phyloP scores from a whole-genome alignment of 2,329 filamentous ascomycete genomes.

The Cordyceps tenuipes region DNA sequence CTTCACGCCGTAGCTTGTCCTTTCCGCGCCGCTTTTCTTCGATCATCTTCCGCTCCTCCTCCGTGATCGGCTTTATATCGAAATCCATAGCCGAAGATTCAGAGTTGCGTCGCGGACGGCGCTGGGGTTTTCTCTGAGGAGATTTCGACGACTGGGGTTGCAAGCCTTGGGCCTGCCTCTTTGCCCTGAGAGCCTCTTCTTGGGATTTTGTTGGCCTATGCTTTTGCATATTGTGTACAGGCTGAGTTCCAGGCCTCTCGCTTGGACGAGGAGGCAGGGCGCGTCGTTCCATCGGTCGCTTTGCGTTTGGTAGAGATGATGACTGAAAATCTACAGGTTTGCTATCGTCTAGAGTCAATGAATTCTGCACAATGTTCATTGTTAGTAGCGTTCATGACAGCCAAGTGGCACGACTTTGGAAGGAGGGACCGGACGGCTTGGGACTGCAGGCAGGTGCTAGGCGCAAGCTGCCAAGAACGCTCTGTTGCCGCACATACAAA shows the following conservation, averaged over 20 bases:
- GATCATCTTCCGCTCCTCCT: slow-evolving; percentile 39
- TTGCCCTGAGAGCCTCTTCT: slow-evolving; percentile 51
- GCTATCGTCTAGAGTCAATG: slow-evolving; percentile 58
- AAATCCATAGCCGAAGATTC: slow-evolving; percentile 64
- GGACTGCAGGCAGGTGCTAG: neutral
- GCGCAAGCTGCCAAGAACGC: neutral
- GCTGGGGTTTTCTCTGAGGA: slow-evolving; percentile 32
- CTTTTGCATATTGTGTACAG: slow-evolving; percentile 15
- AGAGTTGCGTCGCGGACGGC: slow-evolving; percentile 64
- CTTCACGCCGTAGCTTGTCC: slow-evolving; percentile 25
- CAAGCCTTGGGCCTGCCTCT: slow-evolving; percentile 21
- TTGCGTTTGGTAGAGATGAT: slow-evolving; percentile 11
- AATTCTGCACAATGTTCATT: slow-evolving; percentile 42
- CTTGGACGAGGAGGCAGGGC: neutral
- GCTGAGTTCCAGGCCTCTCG: slow-evolving; percentile 13
- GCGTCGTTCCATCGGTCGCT: slow-evolving; percentile 9
- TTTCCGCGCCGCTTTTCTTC: slow-evolving; percentile 14
- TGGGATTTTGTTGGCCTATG: slow-evolving; percentile 59
- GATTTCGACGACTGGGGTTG: slow-evolving; percentile 23
- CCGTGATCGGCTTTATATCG: slow-evolving; percentile 48
- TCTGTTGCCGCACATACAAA: slow-evolving; percentile 55
- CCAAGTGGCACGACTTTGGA: neutral
- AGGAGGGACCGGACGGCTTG: neutral
- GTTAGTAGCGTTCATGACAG: slow-evolving; percentile 1
- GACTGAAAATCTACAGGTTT: slow-evolving; percentile 22